Percentiles rank a stretch among this genome's conserved stretches.
These are phyloP conservation scores for Zasmidium citrigriseum DNA, from an alignment of 2,329 filamentous ascomycete species.

Conservation along the genomic window DNA sequence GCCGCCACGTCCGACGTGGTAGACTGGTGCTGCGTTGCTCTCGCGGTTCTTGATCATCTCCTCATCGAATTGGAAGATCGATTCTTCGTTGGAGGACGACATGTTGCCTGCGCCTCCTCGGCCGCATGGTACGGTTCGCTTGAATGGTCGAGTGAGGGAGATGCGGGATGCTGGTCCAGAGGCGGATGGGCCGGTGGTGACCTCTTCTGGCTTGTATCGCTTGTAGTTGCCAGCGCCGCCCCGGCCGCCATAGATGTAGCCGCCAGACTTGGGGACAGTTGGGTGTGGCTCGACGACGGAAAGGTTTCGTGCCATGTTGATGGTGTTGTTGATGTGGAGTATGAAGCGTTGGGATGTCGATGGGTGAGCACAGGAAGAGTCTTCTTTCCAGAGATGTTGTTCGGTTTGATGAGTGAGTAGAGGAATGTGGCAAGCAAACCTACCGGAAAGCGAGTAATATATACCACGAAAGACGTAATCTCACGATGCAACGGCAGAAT, in stretches of 20 bases:
- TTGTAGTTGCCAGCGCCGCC: conserved; percentile 62
- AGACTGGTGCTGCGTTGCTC: conserved; percentile 53
- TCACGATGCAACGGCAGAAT: conserved; percentile 8
- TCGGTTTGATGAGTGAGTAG: conserved; percentile 10
- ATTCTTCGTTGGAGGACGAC: conserved; percentile 50
- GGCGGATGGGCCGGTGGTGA: conserved; percentile 50
- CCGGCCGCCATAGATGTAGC: conserved; percentile 55
- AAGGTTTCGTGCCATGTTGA: conserved; percentile 45
- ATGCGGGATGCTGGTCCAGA: conserved; percentile 51
- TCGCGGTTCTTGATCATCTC: conserved; percentile 60
- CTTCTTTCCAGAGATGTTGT: conserved; percentile 2
- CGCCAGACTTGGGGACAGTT: conserved; percentile 48
- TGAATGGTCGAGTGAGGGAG: conserved; percentile 48
- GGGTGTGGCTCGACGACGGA: conserved; percentile 64
- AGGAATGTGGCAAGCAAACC: conserved; percentile 4
- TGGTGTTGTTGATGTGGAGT: conserved; percentile 15
- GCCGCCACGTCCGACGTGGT: conserved; percentile 64
- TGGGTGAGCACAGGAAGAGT: background rate
- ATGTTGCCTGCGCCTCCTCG: conserved; percentile 63
- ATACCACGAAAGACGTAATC: conserved; percentile 1
- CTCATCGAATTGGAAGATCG: conserved; percentile 70
- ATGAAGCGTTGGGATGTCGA: conserved; percentile 9
- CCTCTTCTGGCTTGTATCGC: conserved; percentile 55
- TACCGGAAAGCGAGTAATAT: conserved; percentile 12
- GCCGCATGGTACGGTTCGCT: conserved; percentile 58